Percentiles rank a stretch among this genome's conserved stretches.
These are phyloP conservation scores for Vitis riparia DNA, from an alignment of 164 flowering plant genomes.

Conservation along the genomic window DNA sequence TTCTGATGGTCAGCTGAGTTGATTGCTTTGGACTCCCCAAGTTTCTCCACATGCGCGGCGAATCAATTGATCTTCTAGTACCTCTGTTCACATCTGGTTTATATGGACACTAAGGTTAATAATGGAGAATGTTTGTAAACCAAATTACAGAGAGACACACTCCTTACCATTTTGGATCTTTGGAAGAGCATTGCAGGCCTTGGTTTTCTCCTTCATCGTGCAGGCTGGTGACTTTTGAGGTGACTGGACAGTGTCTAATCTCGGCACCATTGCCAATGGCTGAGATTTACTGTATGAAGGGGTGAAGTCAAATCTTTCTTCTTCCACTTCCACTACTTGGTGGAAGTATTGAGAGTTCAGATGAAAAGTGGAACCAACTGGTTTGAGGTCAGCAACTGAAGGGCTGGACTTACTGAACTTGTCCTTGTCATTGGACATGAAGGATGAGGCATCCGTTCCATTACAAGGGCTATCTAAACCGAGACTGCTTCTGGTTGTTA, in stretches of 20 bases:
- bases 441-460: slow-evolving; percentile 12
- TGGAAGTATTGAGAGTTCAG: slow-evolving; percentile 11
- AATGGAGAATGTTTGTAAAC: neutral
- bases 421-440: slow-evolving; percentile 16
- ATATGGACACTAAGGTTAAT: neutral
- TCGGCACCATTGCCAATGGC: slow-evolving; percentile 8
- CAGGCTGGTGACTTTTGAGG: slow-evolving; percentile 9
- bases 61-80: slow-evolving; percentile 29
- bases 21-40: neutral
- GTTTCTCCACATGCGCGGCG: slow-evolving; percentile 7
- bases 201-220: slow-evolving; percentile 8
- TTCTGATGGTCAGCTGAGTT: neutral
- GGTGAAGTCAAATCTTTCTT: neutral
- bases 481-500: slow-evolving; percentile 19
- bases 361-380: slow-evolving; percentile 1
- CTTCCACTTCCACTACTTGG: neutral
- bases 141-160: neutral
- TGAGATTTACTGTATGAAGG: slow-evolving; percentile 19
- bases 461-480: slow-evolving; percentile 19
- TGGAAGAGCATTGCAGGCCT: slow-evolving; percentile 8
- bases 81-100: slow-evolving; percentile 9
- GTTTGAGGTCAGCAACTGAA: slow-evolving; percentile 3
- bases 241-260: neutral
- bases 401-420: slow-evolving; percentile 5
- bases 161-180: slow-evolving; percentile 15